These are phyloP conservation scores for Candida frijolesensis DNA, from an alignment of 1,139 yeast species.

Conservation along the genomic window DNA sequence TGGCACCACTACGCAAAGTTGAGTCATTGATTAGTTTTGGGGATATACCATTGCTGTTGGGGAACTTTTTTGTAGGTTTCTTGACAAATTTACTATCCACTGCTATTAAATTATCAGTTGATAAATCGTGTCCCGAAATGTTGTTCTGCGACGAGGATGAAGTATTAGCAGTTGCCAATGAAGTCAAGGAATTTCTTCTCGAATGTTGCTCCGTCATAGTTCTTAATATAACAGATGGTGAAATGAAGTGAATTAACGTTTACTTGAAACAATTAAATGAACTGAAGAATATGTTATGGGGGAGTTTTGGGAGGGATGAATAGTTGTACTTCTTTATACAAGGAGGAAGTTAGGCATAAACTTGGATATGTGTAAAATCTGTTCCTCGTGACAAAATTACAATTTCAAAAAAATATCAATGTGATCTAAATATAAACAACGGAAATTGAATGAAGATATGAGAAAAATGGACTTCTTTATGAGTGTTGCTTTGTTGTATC, in stretches of 20 bases:
- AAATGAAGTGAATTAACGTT: background rate
- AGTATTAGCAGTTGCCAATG: conserved; percentile 27
- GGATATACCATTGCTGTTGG: conserved; percentile 16
- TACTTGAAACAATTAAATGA: background rate
- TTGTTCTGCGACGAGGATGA: conserved; percentile 6
- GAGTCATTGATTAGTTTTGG: conserved; percentile 8
- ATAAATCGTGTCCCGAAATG: conserved; percentile 21
- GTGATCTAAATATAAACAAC: background rate
- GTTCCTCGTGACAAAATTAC: background rate
- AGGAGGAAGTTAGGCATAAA: background rate
- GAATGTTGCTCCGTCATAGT: conserved; percentile 6
- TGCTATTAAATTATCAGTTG: conserved; percentile 42
- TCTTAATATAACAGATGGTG: background rate
- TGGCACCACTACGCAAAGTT: conserved; percentile 1
- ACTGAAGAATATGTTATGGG: background rate
- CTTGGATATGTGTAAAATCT: background rate
- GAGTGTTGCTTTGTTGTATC: too few species aligned
- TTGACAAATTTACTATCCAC: conserved; percentile 43
- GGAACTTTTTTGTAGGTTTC: conserved; percentile 29
- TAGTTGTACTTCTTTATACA: background rate
- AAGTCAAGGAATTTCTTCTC: conserved; percentile 40
- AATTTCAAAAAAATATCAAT: background rate
- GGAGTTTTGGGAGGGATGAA: background rate
- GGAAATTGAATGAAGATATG: background rate
- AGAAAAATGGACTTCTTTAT: background rate